Base-by-base conservation (phyloP, 352 stramenopile genomes). In the Phytophthora europaea region DNA sequence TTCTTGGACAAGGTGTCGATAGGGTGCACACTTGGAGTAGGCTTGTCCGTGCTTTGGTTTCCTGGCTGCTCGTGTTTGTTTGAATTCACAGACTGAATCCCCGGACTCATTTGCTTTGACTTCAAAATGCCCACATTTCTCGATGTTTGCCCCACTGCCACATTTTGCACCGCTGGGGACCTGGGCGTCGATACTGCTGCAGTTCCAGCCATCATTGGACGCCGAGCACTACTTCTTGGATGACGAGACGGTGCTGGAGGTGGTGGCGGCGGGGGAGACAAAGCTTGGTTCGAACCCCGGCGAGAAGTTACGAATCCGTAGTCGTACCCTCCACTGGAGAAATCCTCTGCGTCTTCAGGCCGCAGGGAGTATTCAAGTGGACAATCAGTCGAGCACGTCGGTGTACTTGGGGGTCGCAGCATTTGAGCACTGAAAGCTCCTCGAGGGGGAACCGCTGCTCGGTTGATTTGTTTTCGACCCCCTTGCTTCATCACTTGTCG, bases 1-100 rank as follows among this genome's bases (percentile, higher is more conserved):
- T 94, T 95, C 70, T 92, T 93, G 8, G 88, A 81, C 9, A 95
- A 63, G 3, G 79, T 86, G 40, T 93, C 87, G 20, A 93, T 82
- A 10, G 87, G 87, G 61, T 90, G 76, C 5, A 81, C 65, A 26
- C 76, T 81, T 28, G 76, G 68, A 18, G 9, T 64, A 7, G 69
- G 61, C 7, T 60, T 80, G 7, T 59, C 52, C 13, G 55, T 51
- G 22, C 26, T 72, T 47, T 70, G 66, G 10, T 69, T 72, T 7
- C n/a, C 31, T 40, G n/a, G 20, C 31, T 58, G 36, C 6, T 66
- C 38, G 16, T 65, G 40, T 5, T 54, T 58, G 16, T 36, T 62
- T 20, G 54, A 36, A 15, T 15, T 71, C 5, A 58, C 6, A 6
- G 54, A 62, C 16, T 70, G 54, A 16, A 16, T 2, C 43, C 4